Evolutionary conservation across 1,284 basidiomycete species (phyloP).

Genomic region (Moesziomyces antarcticus): DNA sequence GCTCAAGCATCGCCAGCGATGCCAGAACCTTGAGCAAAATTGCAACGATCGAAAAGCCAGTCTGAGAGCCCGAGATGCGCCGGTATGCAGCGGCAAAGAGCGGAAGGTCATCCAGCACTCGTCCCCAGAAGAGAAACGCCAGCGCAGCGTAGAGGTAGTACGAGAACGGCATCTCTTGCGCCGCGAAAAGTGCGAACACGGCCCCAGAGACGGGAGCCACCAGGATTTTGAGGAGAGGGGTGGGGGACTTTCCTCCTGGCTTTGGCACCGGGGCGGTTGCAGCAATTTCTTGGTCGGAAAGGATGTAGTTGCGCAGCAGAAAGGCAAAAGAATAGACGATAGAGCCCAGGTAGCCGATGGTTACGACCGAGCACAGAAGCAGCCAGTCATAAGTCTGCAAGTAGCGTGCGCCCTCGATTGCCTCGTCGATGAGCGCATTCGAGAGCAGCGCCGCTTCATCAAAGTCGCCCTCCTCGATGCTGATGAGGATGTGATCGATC

Average conservation of each 20-base stretch:
- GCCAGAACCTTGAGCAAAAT: slow-evolving; percentile 7
- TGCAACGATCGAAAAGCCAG: neutral
- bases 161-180: slow-evolving; percentile 77
- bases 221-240: slow-evolving; percentile 17
- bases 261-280: neutral
- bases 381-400: slow-evolving; percentile 85
- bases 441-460: slow-evolving; percentile 72
- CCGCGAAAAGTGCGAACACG: slow-evolving; percentile 71
- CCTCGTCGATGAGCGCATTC: slow-evolving; percentile 73
- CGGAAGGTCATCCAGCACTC: slow-evolving; percentile 41
- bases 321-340: slow-evolving; percentile 69
- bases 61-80: neutral
- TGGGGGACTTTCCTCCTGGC: neutral
- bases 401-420: slow-evolving; percentile 79
- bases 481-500: slow-evolving; percentile 66
- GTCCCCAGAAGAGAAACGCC: slow-evolving; percentile 77
- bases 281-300: slow-evolving; percentile 15
- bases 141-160: slow-evolving; percentile 83
- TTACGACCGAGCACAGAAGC: slow-evolving; percentile 78
- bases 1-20: slow-evolving; percentile 68
- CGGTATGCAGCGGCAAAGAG: slow-evolving; percentile 29
- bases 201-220: slow-evolving; percentile 30
- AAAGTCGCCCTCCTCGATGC: slow-evolving; percentile 70
- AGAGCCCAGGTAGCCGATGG: slow-evolving; percentile 81
- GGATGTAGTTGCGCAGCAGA: slow-evolving; percentile 56